A percentile compares a stretch with the other conserved stretches of the same genome.
phyloP scores from a whole-genome alignment of 2,329 filamentous ascomycete genomes.

The Aspergillus fumigatus region DNA sequence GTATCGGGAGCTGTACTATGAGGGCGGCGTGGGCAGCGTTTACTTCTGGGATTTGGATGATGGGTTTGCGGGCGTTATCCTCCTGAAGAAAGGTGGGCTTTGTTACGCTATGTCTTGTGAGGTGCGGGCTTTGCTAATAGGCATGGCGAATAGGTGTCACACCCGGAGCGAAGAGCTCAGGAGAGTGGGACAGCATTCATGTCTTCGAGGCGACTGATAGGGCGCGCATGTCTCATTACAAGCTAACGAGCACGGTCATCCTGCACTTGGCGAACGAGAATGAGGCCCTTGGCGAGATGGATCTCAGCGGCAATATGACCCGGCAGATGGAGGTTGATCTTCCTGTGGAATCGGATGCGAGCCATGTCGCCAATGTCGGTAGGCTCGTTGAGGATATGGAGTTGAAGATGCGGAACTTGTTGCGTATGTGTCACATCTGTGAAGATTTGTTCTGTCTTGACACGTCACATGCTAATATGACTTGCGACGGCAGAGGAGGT shows the following conservation, averaged over 20 bases:
- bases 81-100: constrained; percentile 83
- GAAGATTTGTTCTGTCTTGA: neutral
- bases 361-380: constrained; percentile 94
- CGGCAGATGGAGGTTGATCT: constrained; percentile 91
- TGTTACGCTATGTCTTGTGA: neutral
- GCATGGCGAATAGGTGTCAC: constrained; percentile 52
- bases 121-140: constrained; percentile 2
- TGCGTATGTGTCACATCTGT: constrained; percentile 50
- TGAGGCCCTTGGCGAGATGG: constrained; percentile 72
- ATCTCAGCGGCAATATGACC: constrained; percentile 96
- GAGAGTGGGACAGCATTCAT: constrained; percentile 97
- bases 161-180: constrained; percentile 63
- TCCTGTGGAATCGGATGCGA: constrained; percentile 81
- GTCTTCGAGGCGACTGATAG: constrained; percentile 96
- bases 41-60: constrained; percentile 99
- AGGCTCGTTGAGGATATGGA: constrained; percentile 98
- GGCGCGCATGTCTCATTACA: constrained; percentile 89
- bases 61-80: constrained; percentile 90
- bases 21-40: constrained; percentile 90
- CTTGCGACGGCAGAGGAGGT: constrained; percentile 65
- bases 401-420: constrained; percentile 95
- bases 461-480: constrained; percentile 13
- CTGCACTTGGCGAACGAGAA: constrained; percentile 71
- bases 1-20: constrained; percentile 87
- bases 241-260: constrained; percentile 95